Conservation (phyloP, 768 basidiomycete genomes). For the Rossbeevera mucosa region DNA sequence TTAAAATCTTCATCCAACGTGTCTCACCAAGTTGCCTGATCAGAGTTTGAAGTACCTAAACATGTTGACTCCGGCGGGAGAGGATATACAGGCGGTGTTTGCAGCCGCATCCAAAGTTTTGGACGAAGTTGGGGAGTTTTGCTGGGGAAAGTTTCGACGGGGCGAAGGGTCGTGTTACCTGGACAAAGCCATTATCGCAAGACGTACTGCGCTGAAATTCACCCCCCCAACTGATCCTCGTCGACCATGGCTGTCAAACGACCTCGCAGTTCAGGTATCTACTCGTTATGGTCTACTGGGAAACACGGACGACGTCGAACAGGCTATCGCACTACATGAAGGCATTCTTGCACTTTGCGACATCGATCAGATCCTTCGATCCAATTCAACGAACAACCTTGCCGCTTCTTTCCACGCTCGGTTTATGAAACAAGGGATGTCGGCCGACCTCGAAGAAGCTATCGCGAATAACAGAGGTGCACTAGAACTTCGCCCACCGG, state of each 20-base stretch:
- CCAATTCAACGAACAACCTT: not conserved
- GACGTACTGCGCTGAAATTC: constrained; percentile 1
- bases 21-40: not conserved
- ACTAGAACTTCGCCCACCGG: not conserved
- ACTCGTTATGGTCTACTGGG: not conserved
- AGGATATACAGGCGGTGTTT: not conserved
- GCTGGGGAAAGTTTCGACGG: not conserved
- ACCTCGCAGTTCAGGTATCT: not conserved
- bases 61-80: not conserved
- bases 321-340: not conserved
- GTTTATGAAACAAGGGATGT: not conserved
- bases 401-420: not conserved
- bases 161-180: constrained; percentile 6
- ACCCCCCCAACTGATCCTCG: not conserved
- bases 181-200: constrained; percentile 18
- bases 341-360: not conserved
- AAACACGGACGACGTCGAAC: not conserved
- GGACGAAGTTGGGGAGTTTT: not conserved
- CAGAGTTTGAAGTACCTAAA: not conserved
- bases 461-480: not conserved
- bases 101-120: not conserved
- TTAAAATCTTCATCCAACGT: not conserved
- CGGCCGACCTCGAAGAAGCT: not conserved
- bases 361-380: not conserved
- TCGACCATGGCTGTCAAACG: not conserved